Percentiles rank a stretch among this genome's conserved stretches.
phyloP scores from a whole-genome alignment of 1,284 basidiomycete genomes.

The Singerocomus inundabilis region DNA sequence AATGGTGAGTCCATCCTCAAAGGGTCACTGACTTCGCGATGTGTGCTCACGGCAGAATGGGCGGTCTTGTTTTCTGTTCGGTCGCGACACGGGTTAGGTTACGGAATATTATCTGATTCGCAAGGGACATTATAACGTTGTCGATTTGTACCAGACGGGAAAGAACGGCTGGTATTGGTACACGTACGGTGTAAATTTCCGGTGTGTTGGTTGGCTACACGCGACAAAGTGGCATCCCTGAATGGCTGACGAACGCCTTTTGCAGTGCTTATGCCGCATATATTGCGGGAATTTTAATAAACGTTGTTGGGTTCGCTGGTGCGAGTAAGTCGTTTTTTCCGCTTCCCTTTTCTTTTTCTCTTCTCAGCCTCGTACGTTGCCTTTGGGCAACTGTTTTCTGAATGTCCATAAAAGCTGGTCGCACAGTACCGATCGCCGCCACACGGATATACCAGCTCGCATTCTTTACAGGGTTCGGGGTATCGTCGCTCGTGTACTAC shows the following conservation, averaged over 20 bases:
- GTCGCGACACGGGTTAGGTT: constrained; percentile 41
- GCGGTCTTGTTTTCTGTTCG: background rate
- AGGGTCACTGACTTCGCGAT: background rate
- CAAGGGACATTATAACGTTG: constrained; percentile 68
- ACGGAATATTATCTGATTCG: constrained; percentile 81
- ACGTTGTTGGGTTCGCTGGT: constrained; percentile 73
- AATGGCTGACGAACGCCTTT: background rate
- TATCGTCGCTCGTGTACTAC: constrained; percentile 66
- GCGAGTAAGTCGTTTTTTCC: constrained; percentile 44
- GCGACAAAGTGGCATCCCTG: background rate
- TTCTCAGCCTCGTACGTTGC: background rate
- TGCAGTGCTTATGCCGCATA: constrained; percentile 69
- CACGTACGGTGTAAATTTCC: constrained; percentile 71
- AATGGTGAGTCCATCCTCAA: constrained; percentile 47
- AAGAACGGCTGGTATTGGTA: constrained; percentile 75
- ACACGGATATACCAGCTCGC: constrained; percentile 72
- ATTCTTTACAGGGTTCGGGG: constrained; percentile 77
- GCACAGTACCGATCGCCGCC: constrained; percentile 59
- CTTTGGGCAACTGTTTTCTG: background rate
- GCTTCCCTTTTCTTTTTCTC: too few species aligned
- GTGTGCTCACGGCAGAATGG: background rate
- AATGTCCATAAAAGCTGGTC: constrained; percentile 42
- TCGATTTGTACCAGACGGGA: constrained; percentile 65
- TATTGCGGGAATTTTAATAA: constrained; percentile 77
- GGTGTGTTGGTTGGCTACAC: constrained; percentile 36